phyloP scores from a whole-genome alignment of 1,284 basidiomycete species.

The Pseudozyma pruni region DNA sequence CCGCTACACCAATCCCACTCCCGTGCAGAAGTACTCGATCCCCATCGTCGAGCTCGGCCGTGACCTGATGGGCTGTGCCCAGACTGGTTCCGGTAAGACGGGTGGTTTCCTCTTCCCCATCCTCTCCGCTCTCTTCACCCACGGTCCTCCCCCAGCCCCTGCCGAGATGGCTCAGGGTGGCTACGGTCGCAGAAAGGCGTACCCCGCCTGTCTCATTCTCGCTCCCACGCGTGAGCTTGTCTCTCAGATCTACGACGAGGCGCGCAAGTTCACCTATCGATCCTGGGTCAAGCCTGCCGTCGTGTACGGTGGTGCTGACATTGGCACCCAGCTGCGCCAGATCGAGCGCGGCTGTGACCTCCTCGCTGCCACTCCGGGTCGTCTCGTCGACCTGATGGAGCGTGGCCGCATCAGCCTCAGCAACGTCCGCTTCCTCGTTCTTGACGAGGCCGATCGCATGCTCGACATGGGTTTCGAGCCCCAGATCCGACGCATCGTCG shows the following conservation, averaged over 20 bases:
- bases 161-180: conserved; percentile 70
- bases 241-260: conserved; percentile 99
- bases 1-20: conserved; percentile 93
- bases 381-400: conserved; percentile 97
- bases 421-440: conserved; percentile 96
- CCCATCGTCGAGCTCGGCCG: conserved; percentile 90
- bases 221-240: conserved; percentile 98
- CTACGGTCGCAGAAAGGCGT: conserved; percentile 87
- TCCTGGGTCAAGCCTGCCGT: conserved; percentile 99
- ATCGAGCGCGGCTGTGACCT: conserved; percentile 98
- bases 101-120: conserved; percentile 99
- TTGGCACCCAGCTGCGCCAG: conserved; percentile 89
- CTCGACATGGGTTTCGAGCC: conserved; percentile 99
- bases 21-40: conserved; percentile 99
- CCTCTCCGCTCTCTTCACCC: conserved; percentile 88
- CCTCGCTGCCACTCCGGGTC: conserved; percentile 96
- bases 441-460: conserved; percentile 99
- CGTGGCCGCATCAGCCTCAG: conserved; percentile 94
- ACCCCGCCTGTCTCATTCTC: conserved; percentile 93
- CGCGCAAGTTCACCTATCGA: conserved; percentile 98
- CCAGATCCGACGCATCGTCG: conserved; percentile 97
- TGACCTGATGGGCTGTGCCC: conserved; percentile 99
- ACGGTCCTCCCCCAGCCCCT: conserved; percentile 80
- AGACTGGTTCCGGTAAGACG: conserved; percentile 99
- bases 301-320: conserved; percentile 98